A percentile compares a stretch with the other conserved stretches of the same genome.
These are phyloP conservation scores for Suillus brevipes DNA, from an alignment of 768 basidiomycete genomes.

Conservation along the genomic window DNA sequence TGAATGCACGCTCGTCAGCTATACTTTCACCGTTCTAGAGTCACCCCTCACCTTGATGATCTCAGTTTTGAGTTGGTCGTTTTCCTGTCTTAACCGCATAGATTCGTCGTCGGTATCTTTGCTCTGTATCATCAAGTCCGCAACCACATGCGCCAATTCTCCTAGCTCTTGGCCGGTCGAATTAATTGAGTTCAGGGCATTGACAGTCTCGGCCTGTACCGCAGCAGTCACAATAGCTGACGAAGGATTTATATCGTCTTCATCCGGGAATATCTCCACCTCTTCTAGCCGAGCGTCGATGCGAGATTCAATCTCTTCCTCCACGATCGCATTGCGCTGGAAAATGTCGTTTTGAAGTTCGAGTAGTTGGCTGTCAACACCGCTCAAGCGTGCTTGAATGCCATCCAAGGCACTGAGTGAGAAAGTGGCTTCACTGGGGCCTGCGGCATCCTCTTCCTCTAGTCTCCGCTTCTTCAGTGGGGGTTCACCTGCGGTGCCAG, in stretches of 20 bases:
- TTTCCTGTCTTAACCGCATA: conserved; percentile 27
- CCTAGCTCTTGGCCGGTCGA: conserved; percentile 32
- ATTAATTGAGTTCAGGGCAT: not conserved
- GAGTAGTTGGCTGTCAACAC: conserved; percentile 28
- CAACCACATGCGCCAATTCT: conserved; percentile 32
- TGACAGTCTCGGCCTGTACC: conserved; percentile 18
- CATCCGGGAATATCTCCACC: conserved; percentile 21
- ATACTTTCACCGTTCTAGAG: not conserved
- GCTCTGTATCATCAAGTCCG: conserved; percentile 32
- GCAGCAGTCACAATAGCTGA: conserved; percentile 26
- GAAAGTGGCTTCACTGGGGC: not conserved
- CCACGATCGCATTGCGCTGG: conserved; percentile 33
- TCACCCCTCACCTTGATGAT: conserved; percentile 27
- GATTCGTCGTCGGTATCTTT: conserved; percentile 25
- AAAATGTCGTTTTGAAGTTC: conserved; percentile 39
- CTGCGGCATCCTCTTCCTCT: conserved; percentile 5
- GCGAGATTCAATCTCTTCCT: conserved; percentile 31
- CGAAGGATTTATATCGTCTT: conserved; percentile 18
- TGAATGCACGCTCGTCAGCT: conserved; percentile 15
- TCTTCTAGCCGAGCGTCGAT: conserved; percentile 32
- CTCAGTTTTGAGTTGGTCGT: conserved; percentile 25
- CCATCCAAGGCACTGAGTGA: conserved; percentile 24
- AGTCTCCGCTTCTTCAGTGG: conserved; percentile 22
- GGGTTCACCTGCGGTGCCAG: conserved; percentile 5
- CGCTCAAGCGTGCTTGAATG: conserved; percentile 30